phyloP scores from a whole-genome alignment of 1,139 yeast genomes.

The Scheffersomyces titani region DNA sequence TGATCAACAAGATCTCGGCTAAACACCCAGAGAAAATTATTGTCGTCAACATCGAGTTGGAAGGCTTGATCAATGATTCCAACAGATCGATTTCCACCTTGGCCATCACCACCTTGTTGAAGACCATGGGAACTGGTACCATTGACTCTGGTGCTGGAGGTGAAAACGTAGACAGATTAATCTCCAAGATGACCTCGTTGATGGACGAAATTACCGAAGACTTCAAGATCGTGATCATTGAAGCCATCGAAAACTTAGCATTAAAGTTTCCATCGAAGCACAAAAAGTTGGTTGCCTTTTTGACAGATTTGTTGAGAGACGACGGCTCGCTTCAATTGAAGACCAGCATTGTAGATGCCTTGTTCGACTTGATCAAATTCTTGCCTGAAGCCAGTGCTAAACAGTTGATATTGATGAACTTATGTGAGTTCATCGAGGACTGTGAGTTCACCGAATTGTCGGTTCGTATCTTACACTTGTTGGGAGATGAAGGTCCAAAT shows the following conservation, averaged over 20 bases:
- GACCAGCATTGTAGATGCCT: constrained; percentile 86
- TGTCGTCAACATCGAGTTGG: constrained; percentile 75
- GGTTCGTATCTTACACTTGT: constrained; percentile 83
- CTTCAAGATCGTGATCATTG: constrained; percentile 90
- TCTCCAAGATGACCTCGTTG: constrained; percentile 82
- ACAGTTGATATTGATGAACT: constrained; percentile 79
- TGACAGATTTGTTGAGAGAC: constrained; percentile 83
- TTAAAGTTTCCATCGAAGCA: constrained; percentile 92
- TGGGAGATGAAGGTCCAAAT: constrained; percentile 93
- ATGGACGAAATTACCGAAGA: constrained; percentile 96
- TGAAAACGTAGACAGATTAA: constrained; percentile 85
- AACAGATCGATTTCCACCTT: constrained; percentile 97
- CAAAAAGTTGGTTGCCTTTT: constrained; percentile 76
- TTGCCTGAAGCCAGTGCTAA: constrained; percentile 75
- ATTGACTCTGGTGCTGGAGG: constrained; percentile 35
- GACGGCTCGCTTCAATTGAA: constrained; percentile 89
- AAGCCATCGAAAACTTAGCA: constrained; percentile 90
- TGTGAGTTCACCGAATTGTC: constrained; percentile 94
- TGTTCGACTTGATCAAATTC: constrained; percentile 85
- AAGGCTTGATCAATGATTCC: constrained; percentile 80
- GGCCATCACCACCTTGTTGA: constrained; percentile 92
- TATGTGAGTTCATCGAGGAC: constrained; percentile 97
- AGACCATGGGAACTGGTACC: constrained; percentile 83
- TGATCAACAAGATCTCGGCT: constrained; percentile 82
- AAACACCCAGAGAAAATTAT: constrained; percentile 77